Evolutionary conservation across 495 filamentous ascomycete species (phyloP).

Genomic region (Xylaria flabelliformis): DNA sequence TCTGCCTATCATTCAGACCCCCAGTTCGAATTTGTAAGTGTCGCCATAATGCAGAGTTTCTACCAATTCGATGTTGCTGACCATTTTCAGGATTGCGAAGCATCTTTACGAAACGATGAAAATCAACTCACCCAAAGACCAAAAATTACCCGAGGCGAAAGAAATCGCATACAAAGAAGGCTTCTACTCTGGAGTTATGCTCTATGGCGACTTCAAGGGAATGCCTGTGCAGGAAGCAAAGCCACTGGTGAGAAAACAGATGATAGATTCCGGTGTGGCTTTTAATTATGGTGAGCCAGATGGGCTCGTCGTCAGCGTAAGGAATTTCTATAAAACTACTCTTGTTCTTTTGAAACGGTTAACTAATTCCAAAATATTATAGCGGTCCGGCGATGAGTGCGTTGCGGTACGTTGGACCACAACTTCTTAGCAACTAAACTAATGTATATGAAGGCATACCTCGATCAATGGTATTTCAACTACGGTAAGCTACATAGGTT

Average conservation of each 20-base stretch:
- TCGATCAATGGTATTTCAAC: slow-evolving; percentile 97
- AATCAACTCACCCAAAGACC: slow-evolving; percentile 94
- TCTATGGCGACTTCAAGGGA: slow-evolving; percentile 87
- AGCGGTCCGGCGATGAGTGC: slow-evolving; percentile 86
- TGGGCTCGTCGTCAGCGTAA: slow-evolving; percentile 69
- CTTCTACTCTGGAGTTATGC: slow-evolving; percentile 95
- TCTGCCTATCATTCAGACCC: slow-evolving; percentile 86
- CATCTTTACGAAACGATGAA: slow-evolving; percentile 90
- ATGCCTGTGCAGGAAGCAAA: slow-evolving; percentile 85
- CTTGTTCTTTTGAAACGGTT: neutral
- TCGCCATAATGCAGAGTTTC: neutral
- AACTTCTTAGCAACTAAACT: neutral
- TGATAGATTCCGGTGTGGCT: slow-evolving; percentile 80
- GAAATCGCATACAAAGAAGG: slow-evolving; percentile 96
- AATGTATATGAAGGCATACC: slow-evolving; percentile 60
- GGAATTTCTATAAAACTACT: neutral
- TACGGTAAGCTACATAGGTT: slow-evolving; percentile 59
- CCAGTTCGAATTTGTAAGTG: slow-evolving; percentile 70
- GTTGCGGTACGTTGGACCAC: slow-evolving; percentile 59
- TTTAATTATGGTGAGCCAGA: slow-evolving; percentile 95
- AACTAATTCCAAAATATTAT: slow-evolving; percentile 34
- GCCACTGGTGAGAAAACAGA: slow-evolving; percentile 78
- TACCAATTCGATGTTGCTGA: neutral
- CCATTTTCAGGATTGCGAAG: slow-evolving; percentile 62
- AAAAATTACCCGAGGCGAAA: slow-evolving; percentile 90